Evolutionary conservation across 176 grass and related monocot species (phyloP), one percentile per base, ranked within the genome.

Genomic region (Oropetium thomaeum): DNA sequence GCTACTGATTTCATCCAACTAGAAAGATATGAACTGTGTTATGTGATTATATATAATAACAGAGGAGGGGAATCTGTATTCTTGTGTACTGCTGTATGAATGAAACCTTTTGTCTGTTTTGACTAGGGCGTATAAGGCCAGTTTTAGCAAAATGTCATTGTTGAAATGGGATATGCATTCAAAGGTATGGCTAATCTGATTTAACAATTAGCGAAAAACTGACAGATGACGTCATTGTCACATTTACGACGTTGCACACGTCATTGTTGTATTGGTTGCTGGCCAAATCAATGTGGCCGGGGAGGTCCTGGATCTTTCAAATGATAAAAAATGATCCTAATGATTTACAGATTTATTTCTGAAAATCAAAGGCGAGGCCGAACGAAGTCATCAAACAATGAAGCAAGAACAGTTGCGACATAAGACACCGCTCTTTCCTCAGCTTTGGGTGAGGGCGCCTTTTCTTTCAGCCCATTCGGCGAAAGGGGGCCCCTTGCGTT

Each of bases 41-140:
- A 5, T 84, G 54, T 67, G 78, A 67, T 19, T 77, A 55, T 49
- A 1, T 33, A 44, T 32, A 62, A 76, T 69, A 76, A 60, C 16
- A 16, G 20, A 59, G 40, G 14, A n/a, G 31, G 60, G 16, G 14
- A 53, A 34, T 20, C 23, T 35, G 58, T 14, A 48, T 14, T 47
- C 33, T 34, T 38, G 10, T 70, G 58, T 19, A 2, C 29, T 75
- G 49, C n/a, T 49, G 34, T 40, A 10, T 71, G 37, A 7, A 45
- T 37, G 35, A 20, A 39, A 10, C 7, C 25, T 65, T 47, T 31
- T 26, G 23, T 71, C 23, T 39, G 37, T 42, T 53, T 23, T 73
- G 59, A n/a, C 20, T 41, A 16, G 48, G 61, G 9, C 5, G 34
- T 43, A 10, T 47, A 20, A 3, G 5, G 3, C 13, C 20, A 26